A percentile compares a stretch with the other conserved stretches of the same genome.
These are phyloP conservation scores for Zasmidium angulare DNA, from an alignment of 2,329 filamentous ascomycete species.

Conservation along the genomic window DNA sequence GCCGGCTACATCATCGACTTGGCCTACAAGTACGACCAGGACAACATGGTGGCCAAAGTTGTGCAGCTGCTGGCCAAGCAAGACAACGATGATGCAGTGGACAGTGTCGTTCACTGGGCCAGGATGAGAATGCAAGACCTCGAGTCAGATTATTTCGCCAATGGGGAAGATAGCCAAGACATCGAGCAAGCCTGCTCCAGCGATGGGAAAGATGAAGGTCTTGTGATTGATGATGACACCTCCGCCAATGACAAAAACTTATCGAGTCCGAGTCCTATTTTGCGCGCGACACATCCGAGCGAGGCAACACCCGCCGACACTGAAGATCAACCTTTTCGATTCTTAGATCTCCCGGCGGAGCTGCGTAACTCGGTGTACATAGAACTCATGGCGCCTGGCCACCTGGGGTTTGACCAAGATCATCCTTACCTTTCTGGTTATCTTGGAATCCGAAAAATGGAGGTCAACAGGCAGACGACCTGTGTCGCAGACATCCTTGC, in stretches of 20 bases:
- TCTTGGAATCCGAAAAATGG: too few relatives aligned
- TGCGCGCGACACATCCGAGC: too few relatives aligned
- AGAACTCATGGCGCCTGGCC: slow-evolving; percentile 14
- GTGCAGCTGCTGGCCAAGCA: background rate
- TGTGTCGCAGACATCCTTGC: slow-evolving; percentile 29
- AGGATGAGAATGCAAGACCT: background rate
- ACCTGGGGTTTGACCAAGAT: slow-evolving; percentile 15
- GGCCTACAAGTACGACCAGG: background rate
- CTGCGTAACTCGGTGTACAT: slow-evolving; percentile 19
- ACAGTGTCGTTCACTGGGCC: background rate
- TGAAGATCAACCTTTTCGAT: slow-evolving; percentile 10
- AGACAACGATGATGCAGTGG: background rate
- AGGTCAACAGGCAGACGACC: slow-evolving; percentile 5
- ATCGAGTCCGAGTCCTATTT: too few relatives aligned
- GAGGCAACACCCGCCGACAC: background rate
- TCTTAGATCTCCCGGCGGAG: slow-evolving; percentile 22
- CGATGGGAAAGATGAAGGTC: background rate
- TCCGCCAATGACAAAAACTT: too few relatives aligned
- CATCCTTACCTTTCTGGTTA: too few relatives aligned
- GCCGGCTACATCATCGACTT: slow-evolving; percentile 2
- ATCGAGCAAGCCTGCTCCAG: too few relatives aligned
- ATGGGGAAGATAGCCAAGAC: background rate
- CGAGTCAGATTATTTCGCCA: background rate
- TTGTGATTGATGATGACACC: too few relatives aligned
- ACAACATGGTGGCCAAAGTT: background rate